Conservation (phyloP, 2,329 filamentous ascomycete genomes). For the Capronia americana region DNA sequence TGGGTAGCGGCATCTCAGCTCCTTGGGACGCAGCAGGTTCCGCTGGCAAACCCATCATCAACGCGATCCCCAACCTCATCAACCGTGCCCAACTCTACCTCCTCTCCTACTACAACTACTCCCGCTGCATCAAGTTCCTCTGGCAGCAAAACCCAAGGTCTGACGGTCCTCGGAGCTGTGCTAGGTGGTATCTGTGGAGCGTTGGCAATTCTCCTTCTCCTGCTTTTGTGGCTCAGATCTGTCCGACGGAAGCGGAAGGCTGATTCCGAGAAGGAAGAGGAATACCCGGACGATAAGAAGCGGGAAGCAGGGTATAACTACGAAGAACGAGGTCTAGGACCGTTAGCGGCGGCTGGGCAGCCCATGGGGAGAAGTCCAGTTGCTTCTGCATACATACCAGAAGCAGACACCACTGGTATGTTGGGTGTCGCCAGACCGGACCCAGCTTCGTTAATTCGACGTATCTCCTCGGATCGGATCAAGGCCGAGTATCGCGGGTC, state of each 20-base stretch:
- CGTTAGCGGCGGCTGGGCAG: constrained; percentile 50
- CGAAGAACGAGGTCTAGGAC: constrained; percentile 54
- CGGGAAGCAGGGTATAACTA: constrained; percentile 46
- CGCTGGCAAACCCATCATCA: constrained; percentile 40
- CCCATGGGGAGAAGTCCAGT: constrained; percentile 54
- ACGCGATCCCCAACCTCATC: constrained; percentile 40
- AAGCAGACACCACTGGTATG: constrained; percentile 44
- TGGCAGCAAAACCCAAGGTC: constrained; percentile 44
- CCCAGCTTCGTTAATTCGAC: constrained; percentile 45
- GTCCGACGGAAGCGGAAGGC: constrained; percentile 60
- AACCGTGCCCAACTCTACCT: constrained; percentile 40
- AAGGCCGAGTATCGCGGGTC: constrained; percentile 29
- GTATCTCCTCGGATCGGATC: constrained; percentile 33
- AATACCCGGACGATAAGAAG: constrained; percentile 65
- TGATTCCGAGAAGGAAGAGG: constrained; percentile 56
- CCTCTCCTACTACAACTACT: constrained; percentile 42
- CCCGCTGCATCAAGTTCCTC: constrained; percentile 46
- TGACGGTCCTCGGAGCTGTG: constrained; percentile 77
- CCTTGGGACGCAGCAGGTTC: constrained; percentile 59
- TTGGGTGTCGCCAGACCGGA: constrained; percentile 45
- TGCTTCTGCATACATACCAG: constrained; percentile 44
- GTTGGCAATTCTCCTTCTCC: constrained; percentile 70
- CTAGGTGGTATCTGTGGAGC: constrained; percentile 81
- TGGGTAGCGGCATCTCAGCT: constrained; percentile 77
- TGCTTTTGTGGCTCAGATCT: constrained; percentile 72